Evolutionary conservation across 306 rosid species (phyloP).

Genomic region (Prunus kanzakura): DNA sequence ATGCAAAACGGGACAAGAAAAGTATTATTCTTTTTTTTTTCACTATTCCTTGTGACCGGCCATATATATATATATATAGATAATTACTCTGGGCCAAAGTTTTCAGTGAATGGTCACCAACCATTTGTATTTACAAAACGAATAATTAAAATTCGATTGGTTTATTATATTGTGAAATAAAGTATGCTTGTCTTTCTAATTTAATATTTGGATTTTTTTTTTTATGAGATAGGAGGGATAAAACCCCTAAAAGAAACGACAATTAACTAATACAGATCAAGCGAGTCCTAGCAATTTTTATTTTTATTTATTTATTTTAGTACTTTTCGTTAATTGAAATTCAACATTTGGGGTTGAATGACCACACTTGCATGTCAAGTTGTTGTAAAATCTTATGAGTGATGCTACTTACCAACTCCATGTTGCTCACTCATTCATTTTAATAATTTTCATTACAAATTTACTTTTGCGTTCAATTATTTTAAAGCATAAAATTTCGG

Average conservation of each 20-base stretch:
- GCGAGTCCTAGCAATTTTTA: rapidly evolving
- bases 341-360: not conserved
- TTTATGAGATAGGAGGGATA: no score
- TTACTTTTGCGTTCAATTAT: not conserved
- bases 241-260: no score
- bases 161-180: not conserved
- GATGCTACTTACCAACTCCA: not conserved
- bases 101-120: not conserved
- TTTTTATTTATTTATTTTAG: no score
- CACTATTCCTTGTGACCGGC: not conserved
- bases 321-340: not conserved
- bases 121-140: not conserved
- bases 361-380: not conserved
- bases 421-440: not conserved
- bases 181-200: not conserved
- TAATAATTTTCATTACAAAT: not conserved
- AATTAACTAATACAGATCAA: no score
- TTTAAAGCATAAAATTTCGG: not conserved
- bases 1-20: not conserved
- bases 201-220: not conserved
- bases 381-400: not conserved
- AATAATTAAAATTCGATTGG: not conserved
- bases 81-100: not conserved
- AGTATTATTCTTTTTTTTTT: not conserved
- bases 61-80: not conserved